A percentile compares a stretch with the other conserved stretches of the same genome.
Evolutionary conservation across 108 stramenopile genomes (phyloP).

Genomic region (Pseudonitzschia pungens): DNA sequence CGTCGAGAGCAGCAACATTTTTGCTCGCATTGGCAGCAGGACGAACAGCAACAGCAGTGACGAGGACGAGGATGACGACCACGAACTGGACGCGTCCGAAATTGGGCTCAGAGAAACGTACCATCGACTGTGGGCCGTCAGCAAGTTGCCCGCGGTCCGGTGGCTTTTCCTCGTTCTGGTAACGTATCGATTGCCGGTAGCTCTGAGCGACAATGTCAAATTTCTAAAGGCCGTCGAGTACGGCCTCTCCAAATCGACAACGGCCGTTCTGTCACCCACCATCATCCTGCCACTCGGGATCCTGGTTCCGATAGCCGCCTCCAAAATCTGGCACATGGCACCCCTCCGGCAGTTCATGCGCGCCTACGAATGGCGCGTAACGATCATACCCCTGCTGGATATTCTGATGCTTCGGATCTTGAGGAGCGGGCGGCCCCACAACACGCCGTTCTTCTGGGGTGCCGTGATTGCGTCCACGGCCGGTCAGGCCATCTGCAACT

Average conservation of each 20-base stretch:
- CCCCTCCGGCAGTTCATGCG: conserved; percentile 82
- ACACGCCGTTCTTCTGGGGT: conserved; percentile 57
- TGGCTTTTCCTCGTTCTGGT: conserved; percentile 83
- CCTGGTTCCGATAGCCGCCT: conserved; percentile 71
- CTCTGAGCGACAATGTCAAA: conserved; percentile 87
- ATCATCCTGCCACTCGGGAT: conserved; percentile 87
- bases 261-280: conserved; percentile 79
- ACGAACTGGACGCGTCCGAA: conserved; percentile 83
- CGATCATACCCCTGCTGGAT: conserved; percentile 75
- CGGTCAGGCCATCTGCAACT: conserved; percentile 82
- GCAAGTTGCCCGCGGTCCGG: conserved; percentile 87
- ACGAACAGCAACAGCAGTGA: conserved; percentile 33
- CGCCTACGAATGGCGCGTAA: conserved; percentile 83
- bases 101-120: conserved; percentile 86
- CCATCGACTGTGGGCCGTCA: conserved; percentile 76
- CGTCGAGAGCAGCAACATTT: background rate
- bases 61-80: conserved; percentile 69
- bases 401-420: conserved; percentile 68
- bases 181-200: conserved; percentile 84
- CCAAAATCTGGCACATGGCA: conserved; percentile 73
- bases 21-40: background rate
- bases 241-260: conserved; percentile 82
- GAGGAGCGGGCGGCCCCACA: conserved; percentile 24
- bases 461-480: conserved; percentile 81
- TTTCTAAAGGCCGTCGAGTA: conserved; percentile 88